Evolutionary conservation across 1,284 basidiomycete species (phyloP).

Genomic region (Rhodotorula sp.): DNA sequence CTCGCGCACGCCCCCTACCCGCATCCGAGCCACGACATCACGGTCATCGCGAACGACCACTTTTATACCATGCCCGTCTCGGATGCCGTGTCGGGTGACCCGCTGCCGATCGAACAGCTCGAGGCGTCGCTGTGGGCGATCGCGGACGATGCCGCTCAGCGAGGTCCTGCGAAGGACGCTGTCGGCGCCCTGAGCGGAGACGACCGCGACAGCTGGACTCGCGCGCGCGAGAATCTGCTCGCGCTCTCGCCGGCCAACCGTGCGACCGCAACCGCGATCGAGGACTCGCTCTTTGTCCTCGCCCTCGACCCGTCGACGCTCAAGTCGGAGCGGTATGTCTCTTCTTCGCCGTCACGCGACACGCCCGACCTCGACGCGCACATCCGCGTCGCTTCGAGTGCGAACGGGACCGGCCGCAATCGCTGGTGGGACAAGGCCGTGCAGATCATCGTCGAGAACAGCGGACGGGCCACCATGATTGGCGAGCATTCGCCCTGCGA

Average conservation of each 20-base stretch:
- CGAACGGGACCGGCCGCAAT: slow-evolving; percentile 69
- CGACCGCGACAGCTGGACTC: slow-evolving; percentile 78
- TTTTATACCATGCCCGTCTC: slow-evolving; percentile 76
- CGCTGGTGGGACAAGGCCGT: slow-evolving; percentile 92
- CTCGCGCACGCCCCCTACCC: slow-evolving; percentile 50
- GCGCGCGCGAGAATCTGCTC: slow-evolving; percentile 73
- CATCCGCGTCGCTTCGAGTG: slow-evolving; percentile 70
- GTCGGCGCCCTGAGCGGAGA: slow-evolving; percentile 78
- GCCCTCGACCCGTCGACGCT: slow-evolving; percentile 58
- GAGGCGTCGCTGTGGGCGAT: slow-evolving; percentile 66
- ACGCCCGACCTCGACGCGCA: slow-evolving; percentile 66
- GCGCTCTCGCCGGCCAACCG: slow-evolving; percentile 67
- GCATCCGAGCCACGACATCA: slow-evolving; percentile 60
- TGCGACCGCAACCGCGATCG: slow-evolving; percentile 61
- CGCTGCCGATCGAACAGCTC: slow-evolving; percentile 58
- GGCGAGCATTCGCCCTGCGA: slow-evolving; percentile 94
- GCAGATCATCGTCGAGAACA: slow-evolving; percentile 79
- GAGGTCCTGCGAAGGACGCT: slow-evolving; percentile 50
- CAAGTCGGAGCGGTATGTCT: slow-evolving; percentile 55
- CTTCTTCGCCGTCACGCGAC: slow-evolving; percentile 55
- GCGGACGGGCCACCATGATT: slow-evolving; percentile 78
- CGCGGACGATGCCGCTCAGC: slow-evolving; percentile 65
- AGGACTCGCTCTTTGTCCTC: slow-evolving; percentile 74
- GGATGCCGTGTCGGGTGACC: slow-evolving; percentile 48
- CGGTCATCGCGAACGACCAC: slow-evolving; percentile 76